These are phyloP conservation scores for Ascochyta fabae DNA, from an alignment of 2,329 filamentous ascomycete species.

Conservation along the genomic window DNA sequence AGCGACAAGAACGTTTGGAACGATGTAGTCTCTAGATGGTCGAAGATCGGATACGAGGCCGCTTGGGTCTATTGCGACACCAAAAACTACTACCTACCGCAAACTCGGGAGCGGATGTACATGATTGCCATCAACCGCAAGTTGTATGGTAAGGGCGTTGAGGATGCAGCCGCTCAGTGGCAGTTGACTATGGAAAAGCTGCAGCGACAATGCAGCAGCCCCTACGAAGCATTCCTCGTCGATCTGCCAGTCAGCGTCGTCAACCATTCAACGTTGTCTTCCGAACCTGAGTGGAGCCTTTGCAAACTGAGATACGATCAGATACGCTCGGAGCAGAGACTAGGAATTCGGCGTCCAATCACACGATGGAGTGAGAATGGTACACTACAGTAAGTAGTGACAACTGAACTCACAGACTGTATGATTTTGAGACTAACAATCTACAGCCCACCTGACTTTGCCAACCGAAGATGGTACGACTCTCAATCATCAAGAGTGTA, in stretches of 20 bases:
- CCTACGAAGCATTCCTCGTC: conserved; percentile 68
- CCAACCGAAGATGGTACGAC: conserved; percentile 58
- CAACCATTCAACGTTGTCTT: conserved; percentile 35
- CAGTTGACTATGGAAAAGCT: conserved; percentile 54
- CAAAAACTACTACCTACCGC: conserved; percentile 76
- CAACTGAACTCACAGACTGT: neutral
- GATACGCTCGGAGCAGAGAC: conserved; percentile 56
- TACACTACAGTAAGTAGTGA: conserved; percentile 43
- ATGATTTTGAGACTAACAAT: conserved; percentile 1
- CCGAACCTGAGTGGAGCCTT: conserved; percentile 59
- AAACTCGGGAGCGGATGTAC: conserved; percentile 61
- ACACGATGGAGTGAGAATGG: conserved; percentile 67
- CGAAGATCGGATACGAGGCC: conserved; percentile 63
- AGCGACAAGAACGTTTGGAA: conserved; percentile 62
- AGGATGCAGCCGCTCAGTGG: conserved; percentile 50
- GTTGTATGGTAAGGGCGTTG: conserved; percentile 21
- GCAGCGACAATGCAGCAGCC: conserved; percentile 65
- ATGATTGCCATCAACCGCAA: conserved; percentile 53
- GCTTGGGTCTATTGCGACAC: conserved; percentile 64
- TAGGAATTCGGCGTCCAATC: conserved; percentile 64
- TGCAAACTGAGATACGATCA: conserved; percentile 67
- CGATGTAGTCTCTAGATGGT: conserved; percentile 55
- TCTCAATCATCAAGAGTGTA: conserved; percentile 65
- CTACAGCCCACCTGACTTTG: conserved; percentile 60
- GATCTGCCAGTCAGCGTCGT: conserved; percentile 60